phyloP scores from a whole-genome alignment of 192 early-diverging fungal genomes.

The Linnemannia elongata region DNA sequence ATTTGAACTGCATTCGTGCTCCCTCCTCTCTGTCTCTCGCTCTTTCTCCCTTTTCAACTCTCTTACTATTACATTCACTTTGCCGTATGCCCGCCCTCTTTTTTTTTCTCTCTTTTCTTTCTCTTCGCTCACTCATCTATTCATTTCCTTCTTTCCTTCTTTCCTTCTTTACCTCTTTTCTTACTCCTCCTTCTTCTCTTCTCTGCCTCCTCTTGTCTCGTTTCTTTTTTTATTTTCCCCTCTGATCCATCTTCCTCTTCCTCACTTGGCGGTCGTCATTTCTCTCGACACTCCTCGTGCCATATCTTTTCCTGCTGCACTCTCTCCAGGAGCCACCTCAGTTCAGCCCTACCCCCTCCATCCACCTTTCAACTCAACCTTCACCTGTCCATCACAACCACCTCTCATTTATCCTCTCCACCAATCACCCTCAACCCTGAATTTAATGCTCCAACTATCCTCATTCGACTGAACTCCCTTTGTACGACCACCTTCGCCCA shows the following conservation, averaged over 20 bases:
- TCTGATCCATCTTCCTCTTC: neutral
- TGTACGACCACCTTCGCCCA: neutral
- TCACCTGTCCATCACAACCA: neutral
- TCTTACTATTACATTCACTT: neutral
- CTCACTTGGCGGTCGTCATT: neutral
- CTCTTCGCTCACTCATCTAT: neutral
- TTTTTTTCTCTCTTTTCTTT: neutral
- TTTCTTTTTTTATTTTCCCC: neutral
- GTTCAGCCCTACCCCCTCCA: neutral
- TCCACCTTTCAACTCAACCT: neutral
- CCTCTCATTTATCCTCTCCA: neutral
- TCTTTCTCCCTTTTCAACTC: neutral
- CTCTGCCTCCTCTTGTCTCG: neutral
- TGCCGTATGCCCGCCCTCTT: too few relatives aligned
- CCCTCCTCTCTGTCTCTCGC: neutral
- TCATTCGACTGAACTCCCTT: neutral
- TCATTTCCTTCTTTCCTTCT: neutral
- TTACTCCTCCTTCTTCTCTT: too few relatives aligned
- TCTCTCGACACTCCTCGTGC: neutral
- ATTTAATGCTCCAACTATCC: neutral
- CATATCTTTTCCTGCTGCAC: neutral
- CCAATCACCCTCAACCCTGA: neutral
- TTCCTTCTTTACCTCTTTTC: neutral
- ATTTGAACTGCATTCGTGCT: neutral
- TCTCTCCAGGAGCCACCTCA: neutral